Evolutionary conservation across 352 stramenopile species (phyloP).

Genomic region (Phytopythium sindhum): DNA sequence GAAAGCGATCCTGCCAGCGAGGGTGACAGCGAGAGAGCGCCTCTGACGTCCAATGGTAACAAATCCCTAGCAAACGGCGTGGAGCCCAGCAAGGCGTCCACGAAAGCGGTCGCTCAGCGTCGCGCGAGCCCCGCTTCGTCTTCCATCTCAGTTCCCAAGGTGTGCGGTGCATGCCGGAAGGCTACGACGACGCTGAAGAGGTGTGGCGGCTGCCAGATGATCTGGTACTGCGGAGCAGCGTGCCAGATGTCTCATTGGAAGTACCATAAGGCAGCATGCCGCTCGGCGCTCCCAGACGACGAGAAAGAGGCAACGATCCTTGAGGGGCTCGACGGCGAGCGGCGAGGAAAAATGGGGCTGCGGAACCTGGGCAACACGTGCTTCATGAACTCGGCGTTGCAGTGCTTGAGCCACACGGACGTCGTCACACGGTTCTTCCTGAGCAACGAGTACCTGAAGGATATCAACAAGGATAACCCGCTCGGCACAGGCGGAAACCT

Average conservation of each 20-base stretch:
- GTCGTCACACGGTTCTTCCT: conserved; percentile 94
- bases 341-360: conserved; percentile 74
- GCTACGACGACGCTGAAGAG: conserved; percentile 49
- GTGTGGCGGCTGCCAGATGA: conserved; percentile 68
- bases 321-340: conserved; percentile 41
- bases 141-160: conserved; percentile 33
- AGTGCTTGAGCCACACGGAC: conserved; percentile 93
- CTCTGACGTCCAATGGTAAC: conserved; percentile 15
- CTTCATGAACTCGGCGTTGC: conserved; percentile 80
- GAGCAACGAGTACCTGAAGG: conserved; percentile 87
- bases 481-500: conserved; percentile 94
- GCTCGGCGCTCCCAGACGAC: conserved; percentile 25
- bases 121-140: conserved; percentile 22
- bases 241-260: conserved; percentile 84
- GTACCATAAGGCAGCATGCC: conserved; percentile 68
- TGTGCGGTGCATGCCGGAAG: conserved; percentile 63
- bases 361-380: conserved; percentile 79
- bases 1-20: conserved; percentile 17
- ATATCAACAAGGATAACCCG: conserved; percentile 96
- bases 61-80: conserved; percentile 8
- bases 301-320: conserved; percentile 44
- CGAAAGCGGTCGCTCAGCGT: conserved; percentile 27
- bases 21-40: conserved; percentile 13
- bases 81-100: background rate
- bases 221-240: conserved; percentile 71